Conservation (phyloP, 2,329 filamentous ascomycete genomes). For the Fusarium sp. region DNA sequence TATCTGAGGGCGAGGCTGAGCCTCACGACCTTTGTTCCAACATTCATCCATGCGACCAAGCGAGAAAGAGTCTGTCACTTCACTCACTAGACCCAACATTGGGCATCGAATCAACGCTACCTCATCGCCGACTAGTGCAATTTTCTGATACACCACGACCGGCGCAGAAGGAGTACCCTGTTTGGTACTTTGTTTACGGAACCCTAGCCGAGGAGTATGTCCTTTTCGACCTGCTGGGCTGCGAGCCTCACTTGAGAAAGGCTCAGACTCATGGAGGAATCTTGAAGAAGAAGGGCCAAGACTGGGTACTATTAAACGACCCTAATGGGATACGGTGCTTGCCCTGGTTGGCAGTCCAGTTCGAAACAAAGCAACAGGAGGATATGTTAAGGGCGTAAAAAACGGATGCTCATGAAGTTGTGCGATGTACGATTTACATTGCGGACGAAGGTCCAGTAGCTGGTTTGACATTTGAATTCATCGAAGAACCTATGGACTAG, state of each 20-base stretch:
- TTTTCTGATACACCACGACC: neutral
- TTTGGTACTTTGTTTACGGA: constrained; percentile 19
- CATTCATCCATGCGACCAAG: constrained; percentile 5
- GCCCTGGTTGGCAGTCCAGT: neutral
- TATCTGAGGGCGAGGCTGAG: neutral
- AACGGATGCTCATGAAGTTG: constrained; percentile 3
- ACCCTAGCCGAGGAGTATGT: neutral
- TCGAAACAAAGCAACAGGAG: neutral
- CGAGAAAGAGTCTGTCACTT: neutral
- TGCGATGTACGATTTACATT: constrained; percentile 4
- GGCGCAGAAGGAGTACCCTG: neutral
- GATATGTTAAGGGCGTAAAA: constrained; percentile 7
- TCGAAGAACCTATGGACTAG: neutral
- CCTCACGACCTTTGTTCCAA: neutral
- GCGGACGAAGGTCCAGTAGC: neutral
- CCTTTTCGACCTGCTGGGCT: neutral
- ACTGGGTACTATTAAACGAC: neutral
- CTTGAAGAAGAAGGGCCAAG: neutral
- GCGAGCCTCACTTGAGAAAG: neutral
- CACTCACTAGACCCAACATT: neutral
- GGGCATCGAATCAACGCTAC: constrained; percentile 7
- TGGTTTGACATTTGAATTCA: constrained; percentile 15
- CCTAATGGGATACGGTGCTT: too few species aligned
- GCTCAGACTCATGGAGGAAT: neutral
- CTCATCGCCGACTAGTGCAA: neutral